These are phyloP conservation scores for Podila clonocystis DNA, from an alignment of 192 early-diverging fungal species.

Conservation along the genomic window DNA sequence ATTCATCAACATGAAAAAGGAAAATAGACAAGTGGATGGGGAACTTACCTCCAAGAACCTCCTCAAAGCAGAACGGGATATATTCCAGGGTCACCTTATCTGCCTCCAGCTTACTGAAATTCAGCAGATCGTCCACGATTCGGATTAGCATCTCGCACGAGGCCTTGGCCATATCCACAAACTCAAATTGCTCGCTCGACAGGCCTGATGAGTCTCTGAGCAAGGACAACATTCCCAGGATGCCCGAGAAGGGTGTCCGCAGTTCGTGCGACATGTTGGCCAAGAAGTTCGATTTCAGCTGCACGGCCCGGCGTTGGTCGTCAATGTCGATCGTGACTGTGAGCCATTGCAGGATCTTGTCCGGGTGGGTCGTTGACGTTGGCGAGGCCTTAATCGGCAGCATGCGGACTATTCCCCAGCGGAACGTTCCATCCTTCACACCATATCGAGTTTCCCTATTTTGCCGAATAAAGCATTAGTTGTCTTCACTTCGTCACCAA, in stretches of 20 bases:
- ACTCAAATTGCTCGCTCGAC: conserved; percentile 58
- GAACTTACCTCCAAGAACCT: conserved; percentile 51
- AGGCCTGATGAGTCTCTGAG: conserved; percentile 50
- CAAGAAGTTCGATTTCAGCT: conserved; percentile 69
- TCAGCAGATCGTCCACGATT: conserved; percentile 61
- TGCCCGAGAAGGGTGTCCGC: conserved; percentile 70
- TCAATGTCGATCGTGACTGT: conserved; percentile 48
- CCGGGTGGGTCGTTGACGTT: not conserved
- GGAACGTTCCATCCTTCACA: conserved; percentile 30
- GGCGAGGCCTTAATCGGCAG: conserved; percentile 26
- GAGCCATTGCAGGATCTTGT: conserved; percentile 39
- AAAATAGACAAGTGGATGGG: not conserved
- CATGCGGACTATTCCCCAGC: conserved; percentile 45
- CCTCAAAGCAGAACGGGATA: conserved; percentile 53
- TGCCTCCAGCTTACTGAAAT: conserved; percentile 60
- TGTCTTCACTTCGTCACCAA: not conserved
- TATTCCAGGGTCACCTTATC: conserved; percentile 59
- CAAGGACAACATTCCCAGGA: conserved; percentile 60
- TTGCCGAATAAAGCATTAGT: not conserved
- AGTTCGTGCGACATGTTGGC: conserved; percentile 85
- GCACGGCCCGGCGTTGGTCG: conserved; percentile 49
- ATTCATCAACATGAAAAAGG: not conserved
- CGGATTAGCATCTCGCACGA: conserved; percentile 60
- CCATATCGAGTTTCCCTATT: conserved; percentile 38
- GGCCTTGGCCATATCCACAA: conserved; percentile 61